Evolutionary conservation across 176 grass and related monocot genomes (phyloP).

Genomic region (Dactylis glomerata): DNA sequence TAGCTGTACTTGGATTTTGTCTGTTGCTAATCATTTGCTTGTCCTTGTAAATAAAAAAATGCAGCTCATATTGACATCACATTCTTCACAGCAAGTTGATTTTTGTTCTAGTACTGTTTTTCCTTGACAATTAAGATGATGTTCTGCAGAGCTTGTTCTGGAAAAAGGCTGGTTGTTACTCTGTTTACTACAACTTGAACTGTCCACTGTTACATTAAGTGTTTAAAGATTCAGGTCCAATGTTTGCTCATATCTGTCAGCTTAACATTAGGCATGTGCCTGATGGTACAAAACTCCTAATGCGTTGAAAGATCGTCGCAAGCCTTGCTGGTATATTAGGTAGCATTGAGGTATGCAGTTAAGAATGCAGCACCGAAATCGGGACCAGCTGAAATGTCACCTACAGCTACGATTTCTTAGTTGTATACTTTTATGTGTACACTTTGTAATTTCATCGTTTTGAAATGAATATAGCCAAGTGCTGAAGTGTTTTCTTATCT

Average conservation of each 20-base stretch:
- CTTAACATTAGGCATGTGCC: constrained; percentile 2
- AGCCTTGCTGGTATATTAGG: constrained; percentile 12
- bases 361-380: neutral
- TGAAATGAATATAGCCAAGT: neutral
- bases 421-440: neutral
- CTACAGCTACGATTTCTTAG: neutral
- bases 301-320: too few species aligned
- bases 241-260: neutral
- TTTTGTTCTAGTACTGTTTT: neutral
- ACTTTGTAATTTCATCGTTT: neutral
- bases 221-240: constrained; percentile 1
- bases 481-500: neutral
- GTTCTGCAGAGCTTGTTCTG: neutral
- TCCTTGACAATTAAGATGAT: neutral
- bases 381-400: constrained; percentile 16
- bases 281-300: constrained; percentile 26
- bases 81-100: neutral
- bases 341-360: neutral
- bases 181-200: constrained; percentile 11
- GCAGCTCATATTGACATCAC: neutral
- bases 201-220: neutral
- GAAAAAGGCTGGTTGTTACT: too few species aligned
- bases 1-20: constrained; percentile 43
- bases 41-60: neutral
- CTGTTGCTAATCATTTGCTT: constrained; percentile 11